Evolutionary conservation across 805 yeast genomes (phyloP), one percentile per base, ranked within the genome.

Genomic region (Wickerhamomyces sydowiorum): DNA sequence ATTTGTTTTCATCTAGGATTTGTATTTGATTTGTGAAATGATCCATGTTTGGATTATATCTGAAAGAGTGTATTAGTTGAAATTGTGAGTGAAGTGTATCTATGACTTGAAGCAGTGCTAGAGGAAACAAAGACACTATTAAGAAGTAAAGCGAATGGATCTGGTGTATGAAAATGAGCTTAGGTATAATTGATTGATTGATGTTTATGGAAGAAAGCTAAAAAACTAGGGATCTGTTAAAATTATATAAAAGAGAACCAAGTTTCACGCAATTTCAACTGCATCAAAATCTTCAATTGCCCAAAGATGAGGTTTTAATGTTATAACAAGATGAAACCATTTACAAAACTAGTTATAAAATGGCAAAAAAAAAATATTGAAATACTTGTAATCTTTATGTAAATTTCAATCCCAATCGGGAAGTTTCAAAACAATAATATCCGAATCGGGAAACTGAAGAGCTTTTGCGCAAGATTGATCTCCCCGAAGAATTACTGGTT

Each of bases 1-100:
- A 31, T 23, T 41, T 49, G 39, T 54, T 54, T 44, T 53, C 57
- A 36, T 54, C 57, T 19, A 49, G 52, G 28, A 44, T 38, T 23
- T 29, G 37, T 5, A 37, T 38, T 21, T 45, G 52, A 20, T 36
- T 37, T n/a, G 38, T 36, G 21, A 40, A 34, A 14, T 43, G 47
- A 14, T 48, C 49, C 45, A 47, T 47, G 19, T 15, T n/a, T n/a
- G n/a, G n/a, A n/a, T n/a, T n/a, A n/a, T n/a, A n/a, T n/a, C n/a
- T n/a, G n/a, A n/a, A n/a, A n/a, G n/a, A n/a, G n/a, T n/a, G n/a
- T n/a, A n/a, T n/a, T n/a, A n/a, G n/a, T n/a, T n/a, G n/a, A n/a
- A n/a, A n/a, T n/a, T n/a, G n/a, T n/a, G n/a, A n/a, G n/a, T n/a
- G n/a, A n/a, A n/a, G n/a, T n/a, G n/a, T n/a, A n/a, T n/a, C n/a